phyloP scores from a whole-genome alignment of 2,329 filamentous ascomycete species.

The Paraconiothyrium sp. region DNA sequence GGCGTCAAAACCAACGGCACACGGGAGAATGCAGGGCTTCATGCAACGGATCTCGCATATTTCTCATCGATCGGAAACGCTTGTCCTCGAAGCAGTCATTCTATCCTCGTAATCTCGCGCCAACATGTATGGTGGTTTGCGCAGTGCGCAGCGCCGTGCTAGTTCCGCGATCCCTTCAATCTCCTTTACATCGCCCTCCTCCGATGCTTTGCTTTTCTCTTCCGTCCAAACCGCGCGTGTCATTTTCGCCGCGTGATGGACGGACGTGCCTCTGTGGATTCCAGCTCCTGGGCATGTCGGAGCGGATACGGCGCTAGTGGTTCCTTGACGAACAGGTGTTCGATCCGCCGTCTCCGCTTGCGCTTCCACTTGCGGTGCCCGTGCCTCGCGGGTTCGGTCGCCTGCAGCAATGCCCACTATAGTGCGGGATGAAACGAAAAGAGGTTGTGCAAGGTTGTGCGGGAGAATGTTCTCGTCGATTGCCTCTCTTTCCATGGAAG shows the following conservation, averaged over 20 bases:
- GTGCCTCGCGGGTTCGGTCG: not conserved
- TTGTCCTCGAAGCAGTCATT: not conserved
- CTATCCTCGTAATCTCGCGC: not conserved
- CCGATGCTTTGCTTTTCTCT: not conserved
- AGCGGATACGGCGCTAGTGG: not conserved
- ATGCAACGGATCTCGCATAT: not conserved
- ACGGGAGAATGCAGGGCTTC: not conserved
- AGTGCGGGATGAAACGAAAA: not conserved
- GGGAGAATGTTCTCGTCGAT: not conserved
- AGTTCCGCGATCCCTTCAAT: slow-evolving; percentile 12
- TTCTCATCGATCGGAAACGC: not conserved
- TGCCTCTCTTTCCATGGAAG: not conserved
- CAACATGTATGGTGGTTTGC: not conserved
- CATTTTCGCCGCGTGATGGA: slow-evolving; percentile 6
- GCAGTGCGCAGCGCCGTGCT: slow-evolving; percentile 9
- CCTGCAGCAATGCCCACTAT: not conserved
- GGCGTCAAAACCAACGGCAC: not conserved
- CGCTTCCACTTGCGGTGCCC: not conserved
- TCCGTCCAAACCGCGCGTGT: not conserved
- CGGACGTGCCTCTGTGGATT: not conserved
- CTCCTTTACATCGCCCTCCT: not conserved
- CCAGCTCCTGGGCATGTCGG: not conserved
- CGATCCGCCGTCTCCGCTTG: slow-evolving; percentile 7
- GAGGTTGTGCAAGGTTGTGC: slow-evolving; percentile 4
- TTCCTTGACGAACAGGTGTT: slow-evolving; percentile 16